Percentiles rank a stretch among this genome's conserved stretches.
Evolutionary conservation across 352 stramenopile genomes (phyloP).

Genomic region (Phytophthora sansomeana): DNA sequence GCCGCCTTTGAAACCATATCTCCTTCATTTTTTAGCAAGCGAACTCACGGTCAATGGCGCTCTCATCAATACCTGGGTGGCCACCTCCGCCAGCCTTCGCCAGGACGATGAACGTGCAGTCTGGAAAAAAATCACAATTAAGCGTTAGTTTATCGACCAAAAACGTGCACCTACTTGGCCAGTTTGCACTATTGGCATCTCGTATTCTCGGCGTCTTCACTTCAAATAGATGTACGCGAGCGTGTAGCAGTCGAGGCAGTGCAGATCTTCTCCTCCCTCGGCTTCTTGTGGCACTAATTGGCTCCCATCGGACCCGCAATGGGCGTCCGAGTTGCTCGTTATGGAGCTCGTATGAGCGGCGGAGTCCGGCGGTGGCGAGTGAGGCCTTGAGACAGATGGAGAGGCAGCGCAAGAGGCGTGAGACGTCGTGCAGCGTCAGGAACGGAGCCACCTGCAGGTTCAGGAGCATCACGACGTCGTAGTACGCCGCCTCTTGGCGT

Average conservation of each 20-base stretch:
- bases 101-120: constrained; percentile 96
- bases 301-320: constrained; percentile 37
- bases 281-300: constrained; percentile 28
- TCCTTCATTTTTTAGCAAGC: background rate
- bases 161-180: background rate
- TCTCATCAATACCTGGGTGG: constrained; percentile 39
- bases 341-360: constrained; percentile 16
- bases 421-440: constrained; percentile 30
- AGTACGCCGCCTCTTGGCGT: background rate
- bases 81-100: constrained; percentile 53
- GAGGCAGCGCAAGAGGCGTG: constrained; percentile 22
- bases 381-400: constrained; percentile 2
- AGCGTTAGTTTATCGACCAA: background rate
- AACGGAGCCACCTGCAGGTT: constrained; percentile 35
- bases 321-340: constrained; percentile 28
- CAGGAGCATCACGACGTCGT: constrained; percentile 33
- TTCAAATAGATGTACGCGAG: constrained; percentile 29
- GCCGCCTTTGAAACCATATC: background rate
- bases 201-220: constrained; percentile 89
- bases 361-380: constrained; percentile 24
- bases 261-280: constrained; percentile 28
- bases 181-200: constrained; percentile 1
- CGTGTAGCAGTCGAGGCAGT: constrained; percentile 20
- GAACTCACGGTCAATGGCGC: constrained; percentile 61
- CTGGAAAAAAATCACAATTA: constrained; percentile 32